These are phyloP conservation scores for Candida chauliodis DNA, from an alignment of 805 yeast species.

Conservation along the genomic window DNA sequence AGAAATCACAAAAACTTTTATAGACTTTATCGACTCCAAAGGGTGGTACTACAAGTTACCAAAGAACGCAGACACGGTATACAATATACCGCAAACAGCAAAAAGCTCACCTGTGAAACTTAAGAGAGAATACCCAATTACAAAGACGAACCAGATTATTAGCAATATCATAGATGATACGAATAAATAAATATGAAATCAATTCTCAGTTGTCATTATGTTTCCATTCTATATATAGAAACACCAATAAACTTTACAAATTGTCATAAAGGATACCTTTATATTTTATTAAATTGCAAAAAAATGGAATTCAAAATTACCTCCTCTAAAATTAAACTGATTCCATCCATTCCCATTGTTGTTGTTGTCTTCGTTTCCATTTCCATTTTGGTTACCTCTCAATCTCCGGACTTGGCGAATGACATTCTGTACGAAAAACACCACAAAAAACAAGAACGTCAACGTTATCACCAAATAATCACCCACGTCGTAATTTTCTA, in stretches of 20 bases:
- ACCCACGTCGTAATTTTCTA: conserved; percentile 25
- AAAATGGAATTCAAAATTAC: conserved; percentile 31
- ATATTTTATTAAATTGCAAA: conserved; percentile 33
- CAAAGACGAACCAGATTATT: conserved; percentile 21
- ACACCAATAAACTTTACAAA: no score
- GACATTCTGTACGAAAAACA: conserved; percentile 25
- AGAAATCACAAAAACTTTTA: conserved; percentile 54
- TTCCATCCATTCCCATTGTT: conserved; percentile 16
- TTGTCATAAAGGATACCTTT: no score
- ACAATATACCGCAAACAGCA: conserved; percentile 21
- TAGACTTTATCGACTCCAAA: conserved; percentile 51
- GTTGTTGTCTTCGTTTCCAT: conserved; percentile 10
- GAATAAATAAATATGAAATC: conserved; percentile 9
- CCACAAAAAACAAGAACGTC: conserved; percentile 25
- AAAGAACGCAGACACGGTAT: conserved; percentile 34
- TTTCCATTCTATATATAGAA: no score
- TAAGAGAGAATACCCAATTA: conserved; percentile 9
- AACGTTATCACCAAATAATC: conserved; percentile 32
- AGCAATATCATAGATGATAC: conserved; percentile 30
- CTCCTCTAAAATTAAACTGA: conserved; percentile 20
- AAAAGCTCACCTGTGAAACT: conserved; percentile 6
- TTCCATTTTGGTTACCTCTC: conserved; percentile 11
- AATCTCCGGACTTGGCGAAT: conserved; percentile 23
- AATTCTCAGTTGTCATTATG: no score
- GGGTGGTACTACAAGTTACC: conserved; percentile 67